Percentiles rank a stretch among this genome's conserved stretches.
These are phyloP conservation scores for Rhodofomes roseus DNA, from an alignment of 1,284 basidiomycete species.

Conservation along the genomic window DNA sequence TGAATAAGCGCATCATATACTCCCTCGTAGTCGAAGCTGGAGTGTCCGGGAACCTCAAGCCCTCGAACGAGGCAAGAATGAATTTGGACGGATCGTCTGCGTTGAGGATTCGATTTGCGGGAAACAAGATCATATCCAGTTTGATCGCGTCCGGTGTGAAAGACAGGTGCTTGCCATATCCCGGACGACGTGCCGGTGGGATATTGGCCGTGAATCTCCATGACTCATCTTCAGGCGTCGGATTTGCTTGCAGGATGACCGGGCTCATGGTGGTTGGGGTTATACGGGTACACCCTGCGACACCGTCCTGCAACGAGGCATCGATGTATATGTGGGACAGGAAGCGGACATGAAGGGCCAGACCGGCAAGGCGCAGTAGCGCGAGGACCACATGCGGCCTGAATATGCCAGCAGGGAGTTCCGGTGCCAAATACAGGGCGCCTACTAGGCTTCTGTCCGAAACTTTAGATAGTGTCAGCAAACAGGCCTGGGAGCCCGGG, in stretches of 20 bases:
- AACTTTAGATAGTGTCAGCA: not conserved
- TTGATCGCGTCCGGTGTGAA: slow-evolving; percentile 48
- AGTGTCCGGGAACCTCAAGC: slow-evolving; percentile 47
- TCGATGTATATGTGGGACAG: not conserved
- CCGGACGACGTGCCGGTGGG: slow-evolving; percentile 20
- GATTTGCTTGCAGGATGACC: slow-evolving; percentile 38
- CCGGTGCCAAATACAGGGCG: not conserved
- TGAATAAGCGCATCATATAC: slow-evolving; percentile 53
- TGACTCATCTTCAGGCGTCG: slow-evolving; percentile 41
- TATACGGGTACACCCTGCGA: not conserved
- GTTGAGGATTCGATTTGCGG: slow-evolving; percentile 54
- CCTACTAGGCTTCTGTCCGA: not conserved
- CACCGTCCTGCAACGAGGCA: not conserved
- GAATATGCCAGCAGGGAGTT: not conserved
- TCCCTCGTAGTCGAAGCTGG: slow-evolving; percentile 44
- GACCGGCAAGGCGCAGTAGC: not conserved
- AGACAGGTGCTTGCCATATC: slow-evolving; percentile 44
- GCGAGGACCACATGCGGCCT: not conserved
- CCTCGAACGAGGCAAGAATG: slow-evolving; percentile 49
- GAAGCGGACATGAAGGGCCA: not conserved
- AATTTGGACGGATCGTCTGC: slow-evolving; percentile 53
- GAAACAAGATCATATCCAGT: slow-evolving; percentile 44
- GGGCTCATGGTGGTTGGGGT: slow-evolving; percentile 26
- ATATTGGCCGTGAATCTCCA: slow-evolving; percentile 45
- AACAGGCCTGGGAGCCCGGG: not conserved